Conservation (phyloP, 2,329 filamentous ascomycete genomes). For the Fonsecaea multimorphosa region DNA sequence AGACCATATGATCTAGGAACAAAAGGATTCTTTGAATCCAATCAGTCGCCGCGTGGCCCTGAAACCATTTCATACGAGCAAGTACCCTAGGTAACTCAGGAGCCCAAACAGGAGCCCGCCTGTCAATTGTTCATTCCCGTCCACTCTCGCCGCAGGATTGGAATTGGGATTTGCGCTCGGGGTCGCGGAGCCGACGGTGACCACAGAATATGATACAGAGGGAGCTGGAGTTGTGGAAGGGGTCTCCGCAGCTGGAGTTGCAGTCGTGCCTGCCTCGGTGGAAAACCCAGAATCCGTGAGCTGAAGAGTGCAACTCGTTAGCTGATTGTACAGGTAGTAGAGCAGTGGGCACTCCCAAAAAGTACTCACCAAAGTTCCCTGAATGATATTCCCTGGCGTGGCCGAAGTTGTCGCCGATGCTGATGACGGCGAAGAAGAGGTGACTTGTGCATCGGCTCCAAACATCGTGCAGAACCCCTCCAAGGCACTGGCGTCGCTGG, state of each 20-base stretch:
- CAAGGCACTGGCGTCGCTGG: conserved; percentile 15
- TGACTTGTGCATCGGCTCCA: background rate
- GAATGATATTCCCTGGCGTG: background rate
- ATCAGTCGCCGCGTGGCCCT: background rate
- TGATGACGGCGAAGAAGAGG: background rate
- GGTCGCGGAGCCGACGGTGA: background rate
- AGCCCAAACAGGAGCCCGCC: background rate
- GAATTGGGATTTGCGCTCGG: background rate
- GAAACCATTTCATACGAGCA: background rate
- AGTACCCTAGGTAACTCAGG: background rate
- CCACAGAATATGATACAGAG: background rate
- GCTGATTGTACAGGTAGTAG: background rate
- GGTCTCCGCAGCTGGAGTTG: background rate
- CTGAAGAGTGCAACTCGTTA: background rate
- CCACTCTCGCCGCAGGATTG: background rate
- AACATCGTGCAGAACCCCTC: conserved; percentile 13
- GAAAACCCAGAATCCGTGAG: background rate
- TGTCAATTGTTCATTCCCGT: background rate
- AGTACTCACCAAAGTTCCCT: background rate
- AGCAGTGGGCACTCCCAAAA: background rate
- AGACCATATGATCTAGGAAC: too few species aligned
- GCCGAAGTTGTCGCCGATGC: background rate
- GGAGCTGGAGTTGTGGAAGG: background rate
- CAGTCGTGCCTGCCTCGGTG: background rate
- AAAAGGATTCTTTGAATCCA: background rate